A percentile compares a stretch with the other conserved stretches of the same genome.
Conservation (phyloP, 306 rosid genomes). For the Pueraria montana region DNA sequence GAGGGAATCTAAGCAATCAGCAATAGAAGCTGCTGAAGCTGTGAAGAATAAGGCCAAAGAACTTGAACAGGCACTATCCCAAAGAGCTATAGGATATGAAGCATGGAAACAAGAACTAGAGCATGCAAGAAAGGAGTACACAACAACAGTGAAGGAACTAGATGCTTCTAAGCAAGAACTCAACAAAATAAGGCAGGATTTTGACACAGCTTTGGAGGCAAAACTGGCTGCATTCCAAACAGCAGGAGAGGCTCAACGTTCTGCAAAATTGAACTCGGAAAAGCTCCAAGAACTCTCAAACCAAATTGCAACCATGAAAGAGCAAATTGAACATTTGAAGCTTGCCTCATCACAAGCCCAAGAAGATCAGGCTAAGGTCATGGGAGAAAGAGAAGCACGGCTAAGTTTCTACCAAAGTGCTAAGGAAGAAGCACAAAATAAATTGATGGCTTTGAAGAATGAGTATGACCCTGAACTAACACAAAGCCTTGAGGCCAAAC, state of each 20-base stretch:
- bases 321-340: slow-evolving; percentile 63
- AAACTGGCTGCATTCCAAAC: slow-evolving; percentile 83
- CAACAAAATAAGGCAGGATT: slow-evolving; percentile 85
- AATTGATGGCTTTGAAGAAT: slow-evolving; percentile 54
- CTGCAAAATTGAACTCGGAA: slow-evolving; percentile 67
- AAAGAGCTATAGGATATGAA: slow-evolving; percentile 56
- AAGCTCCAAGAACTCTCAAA: slow-evolving; percentile 65
- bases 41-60: slow-evolving; percentile 73
- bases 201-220: slow-evolving; percentile 85
- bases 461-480: slow-evolving; percentile 63
- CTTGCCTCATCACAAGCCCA: slow-evolving; percentile 61
- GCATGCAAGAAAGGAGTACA: slow-evolving; percentile 73
- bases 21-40: slow-evolving; percentile 71
- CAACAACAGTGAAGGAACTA: slow-evolving; percentile 66
- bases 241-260: slow-evolving; percentile 92
- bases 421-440: slow-evolving; percentile 61
- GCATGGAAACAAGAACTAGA: slow-evolving; percentile 83
- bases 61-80: slow-evolving; percentile 67
- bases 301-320: slow-evolving; percentile 72
- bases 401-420: slow-evolving; percentile 48
- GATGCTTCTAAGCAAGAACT: slow-evolving; percentile 91
- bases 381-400: slow-evolving; percentile 57
- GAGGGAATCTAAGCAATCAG: slow-evolving; percentile 72
- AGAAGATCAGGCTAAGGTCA: slow-evolving; percentile 56
- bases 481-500: slow-evolving; percentile 59